Evolutionary conservation across 2,329 filamentous ascomycete species (phyloP), one percentile per base, ranked within the genome.

Genomic region (Blastomyces silverae): DNA sequence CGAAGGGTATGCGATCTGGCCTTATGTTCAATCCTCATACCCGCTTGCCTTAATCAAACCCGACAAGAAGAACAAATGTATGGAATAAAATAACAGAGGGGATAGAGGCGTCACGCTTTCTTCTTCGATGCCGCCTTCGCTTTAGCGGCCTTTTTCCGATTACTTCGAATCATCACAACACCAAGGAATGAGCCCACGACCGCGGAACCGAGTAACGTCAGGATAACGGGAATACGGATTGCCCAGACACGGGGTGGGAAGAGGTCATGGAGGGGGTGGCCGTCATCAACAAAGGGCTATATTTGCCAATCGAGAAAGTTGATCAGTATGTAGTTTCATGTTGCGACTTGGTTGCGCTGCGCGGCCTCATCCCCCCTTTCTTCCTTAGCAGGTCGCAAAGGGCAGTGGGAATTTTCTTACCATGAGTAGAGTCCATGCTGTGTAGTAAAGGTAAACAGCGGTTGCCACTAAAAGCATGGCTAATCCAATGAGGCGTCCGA

Each of bases 201-300:
- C 66, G 94, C 92, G 66, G 89, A 92, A 69, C 89, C 92, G 70
- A 99, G 84, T 58, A 99, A 87, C 68, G 97, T 89, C 71, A 99
- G 87, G 76, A 99, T 96, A 72, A 99, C 93, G 71, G 94, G 94
- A 74, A 99, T 94, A 77, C 94, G 92, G 76, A 99, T 96, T 67
- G 94, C 94, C 94, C 94, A 99, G 76, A 96, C 92, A 77, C 94
- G 92, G 58, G 93, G 93, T 67, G 91, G 94, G 82, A 99, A 99
- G 81, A 97, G 84, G 77, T 89, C 89, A 77, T 99, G 94, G 66
- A 97, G 88, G 65, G 91, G 88, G 79, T 99, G 94, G 76, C 91
- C 91, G 65, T 89, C 86, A 79, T 99, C 94, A 79, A 99, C 94
- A 78, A 99, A 99, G 76, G 94, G 94, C 94, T 99, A 71, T 48